Evolutionary conservation across 1,139 yeast genomes (phyloP).

Genomic region (Entelexis paramagnoliae): DNA sequence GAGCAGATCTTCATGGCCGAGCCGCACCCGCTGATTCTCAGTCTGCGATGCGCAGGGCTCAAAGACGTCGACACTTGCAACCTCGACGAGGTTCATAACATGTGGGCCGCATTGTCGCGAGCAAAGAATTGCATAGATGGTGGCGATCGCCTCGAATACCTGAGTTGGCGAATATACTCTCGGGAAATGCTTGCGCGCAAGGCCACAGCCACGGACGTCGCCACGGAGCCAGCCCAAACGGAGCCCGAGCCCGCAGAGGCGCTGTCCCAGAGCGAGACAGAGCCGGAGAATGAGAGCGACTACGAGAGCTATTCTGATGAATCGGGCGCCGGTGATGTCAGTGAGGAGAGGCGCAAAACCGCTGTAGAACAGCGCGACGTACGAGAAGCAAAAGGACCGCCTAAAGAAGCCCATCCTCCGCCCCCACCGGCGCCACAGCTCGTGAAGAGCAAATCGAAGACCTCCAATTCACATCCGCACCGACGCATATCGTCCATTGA

Average conservation of each 20-base stretch:
- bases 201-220: neutral
- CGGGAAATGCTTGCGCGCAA: constrained; percentile 33
- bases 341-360: neutral
- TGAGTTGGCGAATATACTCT: constrained; percentile 51
- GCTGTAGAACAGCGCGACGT: neutral
- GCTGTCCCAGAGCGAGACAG: neutral
- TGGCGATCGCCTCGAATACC: constrained; percentile 47
- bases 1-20: constrained; percentile 11
- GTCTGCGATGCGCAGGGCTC: constrained; percentile 28
- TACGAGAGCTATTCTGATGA: neutral
- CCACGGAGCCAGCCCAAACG: neutral
- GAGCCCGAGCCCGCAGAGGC: neutral
- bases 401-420: neutral
- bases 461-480: neutral
- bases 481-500: constrained; percentile 18
- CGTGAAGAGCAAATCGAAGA: neutral
- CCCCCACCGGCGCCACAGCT: neutral
- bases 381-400: neutral
- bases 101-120: constrained; percentile 47
- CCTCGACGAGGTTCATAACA: constrained; percentile 33
- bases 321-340: neutral
- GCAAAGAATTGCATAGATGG: constrained; percentile 43
- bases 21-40: constrained; percentile 25
- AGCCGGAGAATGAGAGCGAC: neutral
- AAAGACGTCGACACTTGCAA: constrained; percentile 36